These are phyloP conservation scores for Podospora fimiseda DNA, from an alignment of 495 filamentous ascomycete species.

Conservation along the genomic window DNA sequence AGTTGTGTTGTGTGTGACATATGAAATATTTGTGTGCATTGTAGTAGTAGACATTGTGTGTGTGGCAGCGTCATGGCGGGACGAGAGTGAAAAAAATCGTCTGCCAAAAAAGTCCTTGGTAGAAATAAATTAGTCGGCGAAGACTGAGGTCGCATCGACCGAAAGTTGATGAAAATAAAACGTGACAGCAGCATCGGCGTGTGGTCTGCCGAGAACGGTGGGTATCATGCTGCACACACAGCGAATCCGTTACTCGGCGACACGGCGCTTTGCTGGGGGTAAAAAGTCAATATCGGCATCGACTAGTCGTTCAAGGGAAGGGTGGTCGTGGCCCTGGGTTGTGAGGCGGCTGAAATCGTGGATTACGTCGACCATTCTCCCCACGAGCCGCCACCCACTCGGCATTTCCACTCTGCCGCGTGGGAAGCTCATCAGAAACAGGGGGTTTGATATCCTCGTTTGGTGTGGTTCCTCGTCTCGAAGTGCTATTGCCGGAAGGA, in stretches of 20 bases:
- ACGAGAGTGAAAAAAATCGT: no score
- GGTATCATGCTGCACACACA: constrained; percentile 2
- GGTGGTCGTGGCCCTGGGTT: constrained; percentile 25
- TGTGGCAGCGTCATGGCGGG: no score
- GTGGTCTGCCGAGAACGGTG: background rate
- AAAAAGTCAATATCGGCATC: background rate
- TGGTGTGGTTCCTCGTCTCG: constrained; percentile 12
- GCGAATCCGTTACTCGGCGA: constrained; percentile 2
- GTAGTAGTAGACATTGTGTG: no score
- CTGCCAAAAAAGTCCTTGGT: background rate
- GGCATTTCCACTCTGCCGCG: constrained; percentile 54
- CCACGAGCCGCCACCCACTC: constrained; percentile 60
- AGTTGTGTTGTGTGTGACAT: no score
- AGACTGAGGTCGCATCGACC: background rate
- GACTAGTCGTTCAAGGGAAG: constrained; percentile 15
- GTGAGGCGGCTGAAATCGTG: constrained; percentile 31
- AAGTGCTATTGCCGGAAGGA: constrained; percentile 16
- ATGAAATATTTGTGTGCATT: no score
- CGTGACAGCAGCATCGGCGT: background rate
- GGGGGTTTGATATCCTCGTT: constrained; percentile 45
- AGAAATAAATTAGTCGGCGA: background rate
- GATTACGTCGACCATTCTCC: constrained; percentile 43
- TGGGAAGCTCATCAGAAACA: constrained; percentile 40
- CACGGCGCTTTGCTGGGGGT: background rate
- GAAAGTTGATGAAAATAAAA: background rate